A percentile compares a stretch with the other conserved stretches of the same genome.
Evolutionary conservation across 2,329 filamentous ascomycete genomes (phyloP).

Genomic region (Apiospora rasikravindrae): DNA sequence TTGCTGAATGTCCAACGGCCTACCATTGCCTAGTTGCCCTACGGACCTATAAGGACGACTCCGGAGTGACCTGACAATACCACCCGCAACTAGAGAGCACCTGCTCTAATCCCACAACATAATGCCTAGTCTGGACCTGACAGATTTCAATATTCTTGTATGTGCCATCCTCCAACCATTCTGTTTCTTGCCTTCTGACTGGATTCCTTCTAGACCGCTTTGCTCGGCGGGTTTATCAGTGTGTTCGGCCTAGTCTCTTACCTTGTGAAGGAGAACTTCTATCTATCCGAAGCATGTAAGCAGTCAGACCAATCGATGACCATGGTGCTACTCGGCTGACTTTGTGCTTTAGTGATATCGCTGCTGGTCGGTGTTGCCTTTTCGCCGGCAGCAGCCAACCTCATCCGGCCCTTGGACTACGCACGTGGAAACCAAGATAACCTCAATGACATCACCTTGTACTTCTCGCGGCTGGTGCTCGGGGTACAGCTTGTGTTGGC

Average conservation of each 20-base stretch:
- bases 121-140: conserved; percentile 61
- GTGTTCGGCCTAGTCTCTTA: conserved; percentile 92
- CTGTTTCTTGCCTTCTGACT: neutral
- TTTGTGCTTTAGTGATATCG: conserved; percentile 70
- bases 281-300: conserved; percentile 87
- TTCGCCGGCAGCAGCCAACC: conserved; percentile 77
- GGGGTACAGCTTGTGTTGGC: conserved; percentile 90
- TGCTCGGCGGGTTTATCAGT: conserved; percentile 85
- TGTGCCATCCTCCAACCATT: neutral
- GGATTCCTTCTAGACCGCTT: conserved; percentile 47
- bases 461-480: conserved; percentile 85
- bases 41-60: conserved; percentile 45
- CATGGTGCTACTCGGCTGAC: neutral
- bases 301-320: conserved; percentile 30
- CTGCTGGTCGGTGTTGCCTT: conserved; percentile 79
- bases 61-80: conserved; percentile 22
- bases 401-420: conserved; percentile 78
- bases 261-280: conserved; percentile 86
- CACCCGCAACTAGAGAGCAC: neutral
- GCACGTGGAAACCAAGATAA: conserved; percentile 60
- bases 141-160: conserved; percentile 85
- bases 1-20: conserved; percentile 31
- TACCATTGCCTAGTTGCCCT: conserved; percentile 37
- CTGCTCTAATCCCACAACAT: conserved; percentile 26
- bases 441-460: conserved; percentile 76